A percentile compares a stretch with the other conserved stretches of the same genome.
phyloP scores from a whole-genome alignment of 1,284 basidiomycete species.

The Tylopilus sp. region DNA sequence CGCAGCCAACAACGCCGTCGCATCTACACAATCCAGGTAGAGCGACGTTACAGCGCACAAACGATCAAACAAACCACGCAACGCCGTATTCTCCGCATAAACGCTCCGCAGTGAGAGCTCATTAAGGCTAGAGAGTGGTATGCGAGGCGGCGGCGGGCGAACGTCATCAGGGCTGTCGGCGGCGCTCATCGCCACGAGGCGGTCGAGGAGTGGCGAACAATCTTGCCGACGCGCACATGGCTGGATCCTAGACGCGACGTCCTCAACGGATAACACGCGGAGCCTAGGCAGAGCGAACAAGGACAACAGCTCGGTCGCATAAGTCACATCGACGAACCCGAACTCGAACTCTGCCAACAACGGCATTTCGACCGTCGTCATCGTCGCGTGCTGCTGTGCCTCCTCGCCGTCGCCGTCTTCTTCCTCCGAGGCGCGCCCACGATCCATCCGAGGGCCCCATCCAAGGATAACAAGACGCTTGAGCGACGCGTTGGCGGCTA shows the following conservation, averaged over 20 bases:
- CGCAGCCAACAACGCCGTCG: neutral
- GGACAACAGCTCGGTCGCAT: conserved; percentile 42
- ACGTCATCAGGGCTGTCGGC: neutral
- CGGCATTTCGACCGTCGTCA: conserved; percentile 30
- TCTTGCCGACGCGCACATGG: conserved; percentile 13
- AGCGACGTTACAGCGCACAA: conserved; percentile 11
- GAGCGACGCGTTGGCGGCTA: conserved; percentile 40
- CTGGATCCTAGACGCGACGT: conserved; percentile 37
- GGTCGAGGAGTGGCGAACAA: conserved; percentile 16
- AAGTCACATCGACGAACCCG: conserved; percentile 45
- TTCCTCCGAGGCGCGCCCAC: conserved; percentile 4
- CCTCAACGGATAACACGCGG: conserved; percentile 40
- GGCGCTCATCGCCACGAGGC: conserved; percentile 8
- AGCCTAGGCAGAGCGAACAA: conserved; percentile 43
- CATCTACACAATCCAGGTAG: conserved; percentile 13
- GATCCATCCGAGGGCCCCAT: conserved; percentile 42
- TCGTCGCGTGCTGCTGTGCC: neutral
- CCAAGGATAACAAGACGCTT: conserved; percentile 44
- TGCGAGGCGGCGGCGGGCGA: neutral
- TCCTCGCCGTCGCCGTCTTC: neutral
- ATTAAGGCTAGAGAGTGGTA: conserved; percentile 10
- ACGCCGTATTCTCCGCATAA: neutral
- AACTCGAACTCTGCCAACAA: conserved; percentile 39
- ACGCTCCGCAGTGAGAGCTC: conserved; percentile 18
- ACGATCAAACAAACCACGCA: conserved; percentile 9